Percentiles rank a stretch among this genome's conserved stretches.
Conservation (phyloP, 805 yeast genomes). For the Candida multigemmis region DNA sequence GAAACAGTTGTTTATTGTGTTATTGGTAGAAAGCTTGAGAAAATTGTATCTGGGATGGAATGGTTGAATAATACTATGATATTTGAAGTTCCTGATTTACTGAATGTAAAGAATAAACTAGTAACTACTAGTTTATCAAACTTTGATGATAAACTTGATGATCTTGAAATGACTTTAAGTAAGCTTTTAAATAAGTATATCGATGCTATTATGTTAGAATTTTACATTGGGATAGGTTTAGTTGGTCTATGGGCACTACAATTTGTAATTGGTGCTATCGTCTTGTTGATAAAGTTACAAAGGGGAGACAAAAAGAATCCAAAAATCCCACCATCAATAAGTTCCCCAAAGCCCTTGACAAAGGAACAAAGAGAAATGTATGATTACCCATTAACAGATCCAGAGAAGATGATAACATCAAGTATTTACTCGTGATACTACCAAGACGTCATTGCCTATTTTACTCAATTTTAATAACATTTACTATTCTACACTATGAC, state of each 20-base stretch:
- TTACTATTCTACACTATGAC: not conserved
- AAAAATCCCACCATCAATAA: slow-evolving; percentile 6
- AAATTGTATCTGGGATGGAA: slow-evolving; percentile 60
- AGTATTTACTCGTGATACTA: not conserved
- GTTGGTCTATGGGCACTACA: slow-evolving; percentile 42
- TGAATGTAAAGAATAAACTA: slow-evolving; percentile 4
- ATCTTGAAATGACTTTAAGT: slow-evolving; percentile 11
- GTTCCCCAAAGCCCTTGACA: slow-evolving; percentile 19
- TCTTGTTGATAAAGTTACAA: no score
- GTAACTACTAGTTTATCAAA: no score
- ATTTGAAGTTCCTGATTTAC: slow-evolving; percentile 47
- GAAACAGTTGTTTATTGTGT: slow-evolving; percentile 69
- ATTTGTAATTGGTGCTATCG: slow-evolving; percentile 25
- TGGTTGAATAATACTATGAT: slow-evolving; percentile 69
- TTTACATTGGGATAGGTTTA: slow-evolving; percentile 36
- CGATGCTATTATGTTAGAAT: slow-evolving; percentile 32
- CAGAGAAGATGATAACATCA: slow-evolving; percentile 3
- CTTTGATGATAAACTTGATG: no score
- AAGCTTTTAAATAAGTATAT: slow-evolving; percentile 21
- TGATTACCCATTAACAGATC: slow-evolving; percentile 15
- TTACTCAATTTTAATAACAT: no score
- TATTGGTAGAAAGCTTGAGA: slow-evolving; percentile 60
- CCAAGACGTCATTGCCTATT: not conserved
- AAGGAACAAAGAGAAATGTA: slow-evolving; percentile 12
- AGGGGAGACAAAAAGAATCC: slow-evolving; percentile 1